Conservation (phyloP, 1,139 yeast species). For the Pneumocystis jirovecii region DNA sequence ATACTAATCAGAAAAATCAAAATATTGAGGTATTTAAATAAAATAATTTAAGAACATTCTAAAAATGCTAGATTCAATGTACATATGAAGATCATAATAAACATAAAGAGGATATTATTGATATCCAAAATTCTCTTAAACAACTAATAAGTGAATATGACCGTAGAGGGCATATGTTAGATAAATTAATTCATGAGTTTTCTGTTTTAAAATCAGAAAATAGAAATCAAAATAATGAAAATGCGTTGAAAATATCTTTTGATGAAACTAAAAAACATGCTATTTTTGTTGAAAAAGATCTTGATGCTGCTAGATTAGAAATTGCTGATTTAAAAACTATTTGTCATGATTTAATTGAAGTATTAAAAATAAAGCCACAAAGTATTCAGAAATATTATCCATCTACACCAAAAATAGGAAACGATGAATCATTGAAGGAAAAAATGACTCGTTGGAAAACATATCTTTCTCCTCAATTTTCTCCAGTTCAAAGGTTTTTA, state of each 20-base stretch:
- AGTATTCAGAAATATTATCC: background rate
- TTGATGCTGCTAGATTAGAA: slow-evolving; percentile 2
- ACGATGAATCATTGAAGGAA: slow-evolving; percentile 1
- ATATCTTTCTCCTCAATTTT: background rate
- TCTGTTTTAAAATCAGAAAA: background rate
- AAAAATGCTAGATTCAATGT: background rate
- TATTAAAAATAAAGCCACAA: background rate
- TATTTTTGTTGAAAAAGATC: slow-evolving; percentile 1
- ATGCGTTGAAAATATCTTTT: background rate
- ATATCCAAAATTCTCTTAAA: background rate
- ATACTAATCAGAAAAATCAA: background rate
- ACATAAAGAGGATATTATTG: background rate
- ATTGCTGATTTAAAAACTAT: background rate
- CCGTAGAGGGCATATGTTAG: background rate
- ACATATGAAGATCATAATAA: background rate
- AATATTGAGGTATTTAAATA: background rate
- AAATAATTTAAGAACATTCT: background rate
- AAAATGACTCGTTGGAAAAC: slow-evolving; percentile 2
- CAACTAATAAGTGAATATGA: background rate
- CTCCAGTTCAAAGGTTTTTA: background rate
- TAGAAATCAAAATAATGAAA: background rate
- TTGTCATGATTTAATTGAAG: slow-evolving; percentile 1
- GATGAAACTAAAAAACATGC: background rate
- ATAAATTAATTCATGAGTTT: background rate
- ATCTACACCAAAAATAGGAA: background rate